Conservation (phyloP, 805 yeast species). For the Kregervanrija delftensis region DNA sequence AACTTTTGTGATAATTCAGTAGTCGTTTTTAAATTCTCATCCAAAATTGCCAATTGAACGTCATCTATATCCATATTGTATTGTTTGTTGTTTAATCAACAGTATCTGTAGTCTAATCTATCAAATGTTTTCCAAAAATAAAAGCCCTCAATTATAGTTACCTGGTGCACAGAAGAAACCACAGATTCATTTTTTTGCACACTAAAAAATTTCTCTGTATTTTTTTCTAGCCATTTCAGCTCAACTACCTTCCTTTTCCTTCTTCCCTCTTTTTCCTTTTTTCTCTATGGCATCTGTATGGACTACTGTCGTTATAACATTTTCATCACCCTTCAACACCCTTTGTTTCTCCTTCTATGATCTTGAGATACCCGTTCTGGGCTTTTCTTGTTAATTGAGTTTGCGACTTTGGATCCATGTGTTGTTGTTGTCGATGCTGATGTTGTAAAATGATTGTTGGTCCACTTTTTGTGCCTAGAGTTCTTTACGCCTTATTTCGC, state of each 20-base stretch:
- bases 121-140: not conserved
- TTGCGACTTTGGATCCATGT: too few species aligned
- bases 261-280: not conserved
- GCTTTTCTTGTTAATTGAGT: not conserved
- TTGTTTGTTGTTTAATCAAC: not conserved
- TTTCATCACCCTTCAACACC: not conserved
- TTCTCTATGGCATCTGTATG: not conserved
- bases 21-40: slow-evolving; percentile 61
- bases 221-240: not conserved
- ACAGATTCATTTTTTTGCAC: not conserved
- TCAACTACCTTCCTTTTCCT: not conserved
- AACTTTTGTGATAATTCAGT: slow-evolving; percentile 50
- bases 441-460: slow-evolving; percentile 1
- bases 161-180: too few species aligned
- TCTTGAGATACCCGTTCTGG: not conserved
- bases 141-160: slow-evolving; percentile 2
- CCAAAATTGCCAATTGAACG: slow-evolving; percentile 77
- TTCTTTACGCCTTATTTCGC: slow-evolving; percentile 28
- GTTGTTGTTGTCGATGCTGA: too few species aligned
- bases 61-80: slow-evolving; percentile 54
- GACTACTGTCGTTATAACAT: not conserved
- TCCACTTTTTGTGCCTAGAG: slow-evolving; percentile 16
- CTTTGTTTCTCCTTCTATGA: not conserved
- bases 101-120: not conserved
- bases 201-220: not conserved